Conservation (phyloP, 2,329 filamentous ascomycete genomes). For the Sarocladium strictum region DNA sequence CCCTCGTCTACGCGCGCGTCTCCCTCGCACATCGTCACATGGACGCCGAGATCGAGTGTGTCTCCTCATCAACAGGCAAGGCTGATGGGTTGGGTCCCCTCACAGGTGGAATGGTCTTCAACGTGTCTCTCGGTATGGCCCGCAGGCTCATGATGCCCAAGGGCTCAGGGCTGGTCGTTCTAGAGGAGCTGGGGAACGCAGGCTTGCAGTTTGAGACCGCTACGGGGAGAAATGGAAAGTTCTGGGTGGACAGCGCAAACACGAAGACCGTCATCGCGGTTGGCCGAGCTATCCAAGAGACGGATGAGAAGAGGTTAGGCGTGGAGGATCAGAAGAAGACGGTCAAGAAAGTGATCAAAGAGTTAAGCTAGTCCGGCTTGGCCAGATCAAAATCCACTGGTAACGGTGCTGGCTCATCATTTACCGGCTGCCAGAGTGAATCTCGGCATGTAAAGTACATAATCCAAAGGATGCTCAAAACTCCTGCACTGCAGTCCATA, state of each 20-base stretch:
- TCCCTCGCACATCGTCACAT: slow-evolving; percentile 72
- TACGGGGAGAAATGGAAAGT: slow-evolving; percentile 82
- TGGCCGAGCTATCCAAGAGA: slow-evolving; percentile 69
- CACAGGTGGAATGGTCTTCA: slow-evolving; percentile 79
- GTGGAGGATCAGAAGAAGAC: slow-evolving; percentile 65
- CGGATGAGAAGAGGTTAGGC: slow-evolving; percentile 62
- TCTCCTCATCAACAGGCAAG: slow-evolving; percentile 80
- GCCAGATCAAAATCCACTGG: background rate
- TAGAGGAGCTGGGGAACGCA: slow-evolving; percentile 71
- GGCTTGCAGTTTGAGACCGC: slow-evolving; percentile 90
- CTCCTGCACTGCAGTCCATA: background rate
- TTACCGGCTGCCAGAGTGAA: background rate
- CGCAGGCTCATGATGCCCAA: slow-evolving; percentile 66
- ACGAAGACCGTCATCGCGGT: slow-evolving; percentile 69
- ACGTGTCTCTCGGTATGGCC: slow-evolving; percentile 75
- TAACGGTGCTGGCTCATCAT: background rate
- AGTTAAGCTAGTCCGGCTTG: slow-evolving; percentile 34
- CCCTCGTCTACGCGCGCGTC: slow-evolving; percentile 85
- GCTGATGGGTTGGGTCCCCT: slow-evolving; percentile 81
- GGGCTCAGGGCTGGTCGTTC: slow-evolving; percentile 57
- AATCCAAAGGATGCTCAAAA: background rate
- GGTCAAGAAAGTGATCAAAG: slow-evolving; percentile 60
- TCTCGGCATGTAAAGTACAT: slow-evolving; percentile 6
- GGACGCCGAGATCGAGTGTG: slow-evolving; percentile 86
- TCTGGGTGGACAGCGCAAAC: slow-evolving; percentile 83